Evolutionary conservation across 2,329 filamentous ascomycete genomes (phyloP).

Genomic region (Cladosporium sp.): DNA sequence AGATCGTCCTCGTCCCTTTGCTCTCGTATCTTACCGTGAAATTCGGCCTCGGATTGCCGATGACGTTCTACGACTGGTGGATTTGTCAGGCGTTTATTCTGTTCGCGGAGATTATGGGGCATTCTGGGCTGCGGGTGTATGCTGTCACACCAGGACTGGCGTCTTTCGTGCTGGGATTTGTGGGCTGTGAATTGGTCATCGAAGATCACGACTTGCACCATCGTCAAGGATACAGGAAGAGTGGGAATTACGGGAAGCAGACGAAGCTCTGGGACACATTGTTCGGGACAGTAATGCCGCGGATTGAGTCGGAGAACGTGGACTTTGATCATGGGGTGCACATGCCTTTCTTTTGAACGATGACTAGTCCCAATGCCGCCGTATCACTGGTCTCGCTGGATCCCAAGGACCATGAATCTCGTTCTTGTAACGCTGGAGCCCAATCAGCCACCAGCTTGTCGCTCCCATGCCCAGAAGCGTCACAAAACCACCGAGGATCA

Average conservation of each 20-base stretch:
- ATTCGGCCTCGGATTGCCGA: constrained; percentile 45
- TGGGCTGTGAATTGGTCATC: constrained; percentile 44
- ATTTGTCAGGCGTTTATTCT: constrained; percentile 49
- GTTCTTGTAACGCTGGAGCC: constrained; percentile 97
- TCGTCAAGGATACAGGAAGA: constrained; percentile 44
- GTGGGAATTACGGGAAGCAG: constrained; percentile 45
- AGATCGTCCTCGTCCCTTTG: background rate
- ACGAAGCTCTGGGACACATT: constrained; percentile 44
- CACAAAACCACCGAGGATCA: constrained; percentile 72
- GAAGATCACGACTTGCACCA: constrained; percentile 49
- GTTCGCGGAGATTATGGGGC: constrained; percentile 45
- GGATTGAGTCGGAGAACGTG: constrained; percentile 36
- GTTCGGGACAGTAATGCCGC: constrained; percentile 41
- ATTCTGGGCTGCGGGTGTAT: constrained; percentile 45
- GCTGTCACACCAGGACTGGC: constrained; percentile 40
- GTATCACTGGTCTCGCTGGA: constrained; percentile 83
- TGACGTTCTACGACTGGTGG: constrained; percentile 54
- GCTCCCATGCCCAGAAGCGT: constrained; percentile 82
- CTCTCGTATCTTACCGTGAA: constrained; percentile 46
- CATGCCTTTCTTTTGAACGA: background rate
- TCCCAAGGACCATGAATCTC: constrained; percentile 99
- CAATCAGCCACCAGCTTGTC: constrained; percentile 97
- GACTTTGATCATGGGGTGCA: background rate
- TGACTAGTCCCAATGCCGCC: constrained; percentile 50
- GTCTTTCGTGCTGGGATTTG: constrained; percentile 38